Conservation (phyloP, 257 asterid genomes). For the Cynanchum wilfordii region DNA sequence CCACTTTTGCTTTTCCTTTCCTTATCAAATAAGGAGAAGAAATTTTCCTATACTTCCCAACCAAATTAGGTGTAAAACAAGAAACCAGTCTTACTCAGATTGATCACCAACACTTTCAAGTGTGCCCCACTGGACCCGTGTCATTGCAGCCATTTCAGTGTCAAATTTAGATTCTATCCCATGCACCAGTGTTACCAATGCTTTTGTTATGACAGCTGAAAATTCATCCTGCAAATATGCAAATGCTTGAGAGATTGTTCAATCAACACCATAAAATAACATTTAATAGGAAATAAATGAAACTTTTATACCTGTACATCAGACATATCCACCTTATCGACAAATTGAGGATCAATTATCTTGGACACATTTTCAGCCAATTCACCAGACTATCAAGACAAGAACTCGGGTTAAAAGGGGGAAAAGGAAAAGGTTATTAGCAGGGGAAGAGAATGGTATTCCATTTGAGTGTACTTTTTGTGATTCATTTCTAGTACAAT, state of each 20-base stretch:
- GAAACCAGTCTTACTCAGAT: constrained; percentile 65
- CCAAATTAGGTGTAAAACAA: background rate
- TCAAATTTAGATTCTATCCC: constrained; percentile 97
- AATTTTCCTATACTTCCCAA: background rate
- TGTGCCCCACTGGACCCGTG: constrained; percentile 96
- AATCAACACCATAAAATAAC: background rate
- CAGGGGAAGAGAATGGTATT: background rate
- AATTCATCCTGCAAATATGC: constrained; percentile 76
- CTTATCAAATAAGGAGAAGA: background rate
- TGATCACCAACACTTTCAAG: constrained; percentile 99
- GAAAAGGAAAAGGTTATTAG: constrained; percentile 12
- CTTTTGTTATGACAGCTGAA: constrained; percentile 92
- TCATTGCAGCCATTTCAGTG: constrained; percentile 93
- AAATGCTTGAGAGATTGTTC: constrained; percentile 3
- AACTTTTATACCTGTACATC: constrained; percentile 77
- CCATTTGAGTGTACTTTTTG: background rate
- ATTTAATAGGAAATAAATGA: constrained; percentile 7
- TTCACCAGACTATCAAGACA: constrained; percentile 71
- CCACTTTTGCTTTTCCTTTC: background rate
- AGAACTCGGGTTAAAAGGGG: background rate
- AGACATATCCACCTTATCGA: constrained; percentile 82
- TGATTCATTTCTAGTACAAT: background rate
- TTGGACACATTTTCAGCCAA: constrained; percentile 94
- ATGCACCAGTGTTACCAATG: constrained; percentile 81
- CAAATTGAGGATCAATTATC: constrained; percentile 71